Base-by-base conservation (phyloP, 805 yeast genomes). In the Ogataea trehalophila region DNA sequence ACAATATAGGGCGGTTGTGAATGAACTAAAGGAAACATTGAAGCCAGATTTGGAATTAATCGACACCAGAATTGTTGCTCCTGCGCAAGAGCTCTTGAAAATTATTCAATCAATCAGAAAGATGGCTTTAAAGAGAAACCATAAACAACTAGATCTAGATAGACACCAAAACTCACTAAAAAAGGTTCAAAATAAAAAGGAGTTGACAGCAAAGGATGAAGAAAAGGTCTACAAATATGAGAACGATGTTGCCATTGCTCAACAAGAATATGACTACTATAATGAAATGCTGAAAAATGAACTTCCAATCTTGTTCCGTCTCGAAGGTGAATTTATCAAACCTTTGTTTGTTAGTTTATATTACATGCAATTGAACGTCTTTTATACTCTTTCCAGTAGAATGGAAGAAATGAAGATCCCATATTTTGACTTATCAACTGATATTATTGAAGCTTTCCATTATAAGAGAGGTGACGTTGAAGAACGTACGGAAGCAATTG, bases 351-450 rank as follows among this genome's bases (percentile, higher is more conserved):
- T 92, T 59, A 85, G 95, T 46, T 84, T 94, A 68, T 94, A 94
- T 71, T 94, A 82, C 75, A 94, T 94, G 98, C 99, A 94, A 73
- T 79, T 94, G 73, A 94, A 94, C 72, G 89, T 94, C 48, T 94
- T 91, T 68, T 94, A 94, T 76, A 90, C 97, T 1, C 74, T 94
- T 52, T 91, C 87, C 73, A 85, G 78, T 62, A 80, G 87, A 59
- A 87, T 92, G 88, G 96, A 92, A 70, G 96, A 88, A 63, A 83
- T 92, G 87, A 90, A 94, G 71, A 94, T 94, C 56, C 97, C 97
- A 15, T 94, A 94, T 70, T 94, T 94, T 68, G 95, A 94, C 65
- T 74, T 94, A 62, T 74, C 80, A 43, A 76, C 87, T 40, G 98
- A 90, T 64, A 87, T 94, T 53, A 75, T 86, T 46, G 92, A 87